A percentile compares a stretch with the other conserved stretches of the same genome.
Conservation (phyloP, 768 basidiomycete species). For the Nidularia pulvinata region DNA sequence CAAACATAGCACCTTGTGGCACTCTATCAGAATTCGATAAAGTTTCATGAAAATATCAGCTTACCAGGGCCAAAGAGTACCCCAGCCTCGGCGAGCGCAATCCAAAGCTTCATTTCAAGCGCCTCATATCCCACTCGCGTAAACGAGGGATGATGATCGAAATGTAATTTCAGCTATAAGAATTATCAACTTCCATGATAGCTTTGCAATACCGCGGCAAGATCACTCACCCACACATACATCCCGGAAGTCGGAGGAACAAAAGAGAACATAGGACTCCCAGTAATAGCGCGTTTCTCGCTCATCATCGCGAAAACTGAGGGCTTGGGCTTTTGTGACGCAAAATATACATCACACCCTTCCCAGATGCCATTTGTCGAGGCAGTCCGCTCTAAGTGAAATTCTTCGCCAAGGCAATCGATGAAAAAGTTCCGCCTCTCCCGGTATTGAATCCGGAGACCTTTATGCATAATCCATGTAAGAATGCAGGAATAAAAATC, state of each 20-base stretch:
- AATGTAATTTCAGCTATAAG: conserved; percentile 58
- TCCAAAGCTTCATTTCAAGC: conserved; percentile 62
- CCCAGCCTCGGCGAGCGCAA: conserved; percentile 54
- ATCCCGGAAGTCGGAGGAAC: conserved; percentile 82
- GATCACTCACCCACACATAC: conserved; percentile 66
- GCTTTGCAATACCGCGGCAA: background rate
- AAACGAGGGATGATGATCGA: conserved; percentile 53
- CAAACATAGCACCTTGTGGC: conserved; percentile 37
- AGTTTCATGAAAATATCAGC: conserved; percentile 6
- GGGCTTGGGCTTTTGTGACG: conserved; percentile 29
- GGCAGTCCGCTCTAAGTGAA: conserved; percentile 47
- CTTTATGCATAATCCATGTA: conserved; percentile 20
- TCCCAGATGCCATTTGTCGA: conserved; percentile 22
- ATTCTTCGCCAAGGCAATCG: conserved; percentile 62
- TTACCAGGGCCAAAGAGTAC: conserved; percentile 67
- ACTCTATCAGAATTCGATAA: conserved; percentile 1
- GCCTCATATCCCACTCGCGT: conserved; percentile 30
- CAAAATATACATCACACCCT: conserved; percentile 43
- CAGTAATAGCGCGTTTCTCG: conserved; percentile 22
- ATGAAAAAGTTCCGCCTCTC: conserved; percentile 61
- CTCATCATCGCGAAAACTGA: conserved; percentile 24
- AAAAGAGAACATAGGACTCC: conserved; percentile 55
- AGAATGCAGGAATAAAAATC: background rate
- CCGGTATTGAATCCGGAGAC: conserved; percentile 54
- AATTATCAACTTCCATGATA: background rate